Conservation (phyloP, 805 yeast genomes). For the Tetrapisispora phaffii region DNA sequence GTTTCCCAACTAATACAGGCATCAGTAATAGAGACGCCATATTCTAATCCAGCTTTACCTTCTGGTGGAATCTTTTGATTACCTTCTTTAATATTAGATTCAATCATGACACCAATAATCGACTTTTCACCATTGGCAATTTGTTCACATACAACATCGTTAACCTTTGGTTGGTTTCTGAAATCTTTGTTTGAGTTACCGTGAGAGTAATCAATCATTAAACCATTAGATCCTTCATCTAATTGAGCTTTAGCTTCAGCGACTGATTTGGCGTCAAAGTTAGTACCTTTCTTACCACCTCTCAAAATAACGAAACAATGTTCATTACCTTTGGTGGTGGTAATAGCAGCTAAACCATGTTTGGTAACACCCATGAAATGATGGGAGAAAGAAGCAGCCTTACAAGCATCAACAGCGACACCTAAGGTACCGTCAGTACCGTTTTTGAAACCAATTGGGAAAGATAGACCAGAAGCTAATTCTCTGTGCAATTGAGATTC, state of each 20-base stretch:
- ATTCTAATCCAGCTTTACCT: slow-evolving; percentile 67
- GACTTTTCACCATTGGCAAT: slow-evolving; percentile 59
- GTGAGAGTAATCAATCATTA: slow-evolving; percentile 96
- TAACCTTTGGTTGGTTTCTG: slow-evolving; percentile 88
- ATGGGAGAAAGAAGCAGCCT: slow-evolving; percentile 87
- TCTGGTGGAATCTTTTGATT: slow-evolving; percentile 81
- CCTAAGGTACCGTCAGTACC: slow-evolving; percentile 95
- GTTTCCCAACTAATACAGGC: slow-evolving; percentile 90
- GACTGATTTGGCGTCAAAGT: slow-evolving; percentile 71
- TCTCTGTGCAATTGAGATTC: slow-evolving; percentile 97
- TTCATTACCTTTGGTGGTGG: slow-evolving; percentile 87
- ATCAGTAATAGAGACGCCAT: slow-evolving; percentile 95
- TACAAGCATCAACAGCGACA: slow-evolving; percentile 89
- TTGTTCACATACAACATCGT: slow-evolving; percentile 68
- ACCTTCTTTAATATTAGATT: slow-evolving; percentile 84
- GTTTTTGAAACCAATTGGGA: slow-evolving; percentile 97
- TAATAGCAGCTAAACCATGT: slow-evolving; percentile 93
- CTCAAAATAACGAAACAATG: slow-evolving; percentile 86
- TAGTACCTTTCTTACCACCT: slow-evolving; percentile 92
- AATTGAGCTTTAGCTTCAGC: slow-evolving; percentile 54
- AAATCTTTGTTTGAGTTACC: slow-evolving; percentile 90
- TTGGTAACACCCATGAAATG: slow-evolving; percentile 92
- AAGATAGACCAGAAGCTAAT: slow-evolving; percentile 89
- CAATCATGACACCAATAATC: slow-evolving; percentile 94
- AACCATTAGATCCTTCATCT: slow-evolving; percentile 20